Evolutionary conservation across 2,329 filamentous ascomycete species (phyloP), one percentile per base, ranked within the genome.

Genomic region (Gnomoniopsis sp.): DNA sequence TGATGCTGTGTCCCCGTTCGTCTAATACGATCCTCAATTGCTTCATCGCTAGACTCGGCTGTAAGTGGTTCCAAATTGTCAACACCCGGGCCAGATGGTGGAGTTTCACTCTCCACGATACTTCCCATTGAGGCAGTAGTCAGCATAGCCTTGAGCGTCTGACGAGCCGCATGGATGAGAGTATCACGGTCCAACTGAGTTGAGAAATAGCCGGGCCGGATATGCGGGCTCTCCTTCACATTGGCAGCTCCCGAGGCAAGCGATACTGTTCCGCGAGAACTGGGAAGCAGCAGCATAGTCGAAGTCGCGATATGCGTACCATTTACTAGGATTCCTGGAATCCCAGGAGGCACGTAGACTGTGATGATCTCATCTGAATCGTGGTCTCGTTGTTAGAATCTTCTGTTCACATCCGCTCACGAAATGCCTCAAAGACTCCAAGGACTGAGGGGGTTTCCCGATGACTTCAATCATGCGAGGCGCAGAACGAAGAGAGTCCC

Each of bases 1-100:
- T 57, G 55, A 14, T 57, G 55, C 49, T 53, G 55, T 11, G 52
- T 23, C 50, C 67, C 66, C 0, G 66, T 67, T 17, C 54, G 57
- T 33, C 61, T 49, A 38, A 70, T 63, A 47, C 68, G 64, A 6
- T 66, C 63, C 36, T 65, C 54, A 21, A 69, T 68, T 8, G 11
- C 54, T 22, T 60, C 66, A 38, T 68, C 62, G 23, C 57, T 66
- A 3, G 64, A 19, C 54, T 41, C 26, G n/a, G 41, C 26, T 21
- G 49, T 57, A 21, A 57, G 55, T 7, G 55, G 49, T 22, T 34
- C 33, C 49, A 57, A 38, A 14, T 34, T 48, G 11, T 53, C 30
- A 1, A 47, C n/a, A 3, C 55, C 48, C 3, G 23, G 36, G 12
- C 33, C 53, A 21, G 21, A 19, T 19, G 55, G 55, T 2, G 55